Evolutionary conservation across 371 early-diverging fungal genomes (phyloP).

Genomic region (Spraguea lophii): DNA sequence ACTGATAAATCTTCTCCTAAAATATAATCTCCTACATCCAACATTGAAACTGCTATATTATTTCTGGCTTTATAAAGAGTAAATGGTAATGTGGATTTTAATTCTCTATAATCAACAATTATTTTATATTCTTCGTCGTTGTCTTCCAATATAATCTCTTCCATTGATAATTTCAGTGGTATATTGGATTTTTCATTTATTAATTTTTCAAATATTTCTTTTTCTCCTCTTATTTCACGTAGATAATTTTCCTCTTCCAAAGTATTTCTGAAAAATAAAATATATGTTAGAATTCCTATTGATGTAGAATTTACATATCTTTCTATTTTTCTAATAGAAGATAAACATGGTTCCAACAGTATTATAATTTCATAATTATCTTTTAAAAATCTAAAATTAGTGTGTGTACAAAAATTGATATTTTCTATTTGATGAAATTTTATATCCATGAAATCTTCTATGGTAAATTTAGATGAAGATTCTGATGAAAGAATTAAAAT

Average conservation of each 20-base stretch:
- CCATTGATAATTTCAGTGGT: neutral
- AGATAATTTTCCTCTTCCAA: slow-evolving; percentile 36
- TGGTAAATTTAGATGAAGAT: neutral
- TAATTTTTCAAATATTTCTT: slow-evolving; percentile 25
- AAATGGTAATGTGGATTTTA: slow-evolving; percentile 34
- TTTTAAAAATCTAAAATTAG: neutral
- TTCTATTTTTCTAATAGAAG: slow-evolving; percentile 21
- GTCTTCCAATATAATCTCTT: neutral
- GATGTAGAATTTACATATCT: neutral
- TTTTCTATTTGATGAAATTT: too few relatives aligned
- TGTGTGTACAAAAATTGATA: too few relatives aligned
- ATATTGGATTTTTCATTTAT: slow-evolving; percentile 18
- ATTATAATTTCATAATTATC: slow-evolving; percentile 7
- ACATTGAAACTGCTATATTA: slow-evolving; percentile 9
- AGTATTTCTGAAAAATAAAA: slow-evolving; percentile 23
- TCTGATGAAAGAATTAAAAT: too few relatives aligned
- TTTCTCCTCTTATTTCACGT: slow-evolving; percentile 25
- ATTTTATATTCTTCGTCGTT: slow-evolving; percentile 12
- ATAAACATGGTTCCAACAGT: slow-evolving; percentile 10
- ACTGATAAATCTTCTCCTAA: slow-evolving; percentile 13
- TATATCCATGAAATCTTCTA: neutral
- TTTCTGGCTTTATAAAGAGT: slow-evolving; percentile 29
- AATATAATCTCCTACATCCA: slow-evolving; percentile 40
- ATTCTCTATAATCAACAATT: slow-evolving; percentile 36
- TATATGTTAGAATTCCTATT: neutral